Conservation (phyloP, 2,329 filamentous ascomycete genomes). For the Thielaviopsis euricoi region DNA sequence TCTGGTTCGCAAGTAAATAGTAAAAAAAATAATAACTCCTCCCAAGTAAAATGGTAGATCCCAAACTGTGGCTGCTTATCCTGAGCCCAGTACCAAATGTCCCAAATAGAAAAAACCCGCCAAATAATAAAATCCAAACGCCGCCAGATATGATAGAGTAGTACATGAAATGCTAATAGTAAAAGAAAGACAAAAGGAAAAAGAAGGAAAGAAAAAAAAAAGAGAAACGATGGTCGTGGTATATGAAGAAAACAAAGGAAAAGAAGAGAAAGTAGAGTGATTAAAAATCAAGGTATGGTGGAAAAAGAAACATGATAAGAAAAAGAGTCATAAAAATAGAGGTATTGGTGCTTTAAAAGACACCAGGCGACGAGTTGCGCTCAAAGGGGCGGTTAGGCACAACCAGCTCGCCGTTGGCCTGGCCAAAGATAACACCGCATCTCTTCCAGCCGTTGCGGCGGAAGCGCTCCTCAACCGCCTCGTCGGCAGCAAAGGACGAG, state of each 20-base stretch:
- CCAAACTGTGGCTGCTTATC: too few species aligned
- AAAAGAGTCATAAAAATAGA: background rate
- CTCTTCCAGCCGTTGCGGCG: slow-evolving; percentile 17
- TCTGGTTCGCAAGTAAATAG: background rate
- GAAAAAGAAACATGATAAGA: background rate
- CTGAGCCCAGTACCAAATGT: too few species aligned
- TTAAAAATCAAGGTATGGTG: background rate
- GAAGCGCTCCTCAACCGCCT: slow-evolving; percentile 14
- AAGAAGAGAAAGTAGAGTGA: background rate
- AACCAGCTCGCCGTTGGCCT: slow-evolving; percentile 6
- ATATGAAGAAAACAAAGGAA: slow-evolving; percentile 7
- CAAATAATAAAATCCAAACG: background rate
- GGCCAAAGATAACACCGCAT: slow-evolving; percentile 15
- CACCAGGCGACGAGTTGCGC: slow-evolving; percentile 11
- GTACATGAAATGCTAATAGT: slow-evolving; percentile 2
- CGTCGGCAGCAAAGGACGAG: slow-evolving; percentile 12
- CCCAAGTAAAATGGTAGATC: too few species aligned
- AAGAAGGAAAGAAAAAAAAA: background rate
- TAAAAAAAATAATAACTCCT: background rate
- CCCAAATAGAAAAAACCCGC: background rate
- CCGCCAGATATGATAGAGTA: background rate
- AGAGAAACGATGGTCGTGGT: slow-evolving; percentile 8
- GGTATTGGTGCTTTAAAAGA: slow-evolving; percentile 6
- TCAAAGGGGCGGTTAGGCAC: slow-evolving; percentile 11
- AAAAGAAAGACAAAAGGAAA: too few species aligned